Base-by-base conservation (phyloP, 1,284 basidiomycete genomes). In the Volvariella surrecta region DNA sequence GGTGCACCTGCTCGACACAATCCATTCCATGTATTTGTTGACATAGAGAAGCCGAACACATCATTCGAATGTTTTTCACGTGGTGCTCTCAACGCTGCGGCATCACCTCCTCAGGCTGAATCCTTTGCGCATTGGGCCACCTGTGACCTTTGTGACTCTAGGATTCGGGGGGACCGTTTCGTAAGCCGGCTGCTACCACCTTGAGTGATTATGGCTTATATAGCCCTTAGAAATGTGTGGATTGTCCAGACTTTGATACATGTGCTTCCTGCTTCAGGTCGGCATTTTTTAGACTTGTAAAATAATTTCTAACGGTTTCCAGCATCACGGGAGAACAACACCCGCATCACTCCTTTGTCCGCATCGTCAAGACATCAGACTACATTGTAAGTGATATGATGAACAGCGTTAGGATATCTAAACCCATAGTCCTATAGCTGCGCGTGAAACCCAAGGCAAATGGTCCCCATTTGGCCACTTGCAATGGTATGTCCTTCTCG, bases 231-330 rank as follows among this genome's bases (percentile, higher is more conserved):
- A 87, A 87, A 79, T 87, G 82, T 54, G 46, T 76, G 9, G 58
- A 64, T 45, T 88, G 84, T 58, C 85, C 83, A 32, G 84, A 89
- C 54, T 89, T 78, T 50, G 86, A 89, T 53, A 75, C 79, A 21
- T 94, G 90, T 58, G 56, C 61, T 19, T 59, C 68, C 6, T 94
- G 90, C 62, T 86, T 84, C 57, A 67, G 64, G 77, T 79, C 54
- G 42, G 64, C 53, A 2, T 22, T 31, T 39, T 38, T 32, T 19
- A 16, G 31, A 9, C 37, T 24, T 43, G 22, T 19, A 21, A n/a
- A 37, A 45, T 18, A 7, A 15, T 39, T 6, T 40, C 39, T 45
- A 42, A 46, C 37, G 37, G 35, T 20, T 30, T 39, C 8, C 40
- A 81, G 73, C 46, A 83, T 92, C 48, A 76, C 75, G 0, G 51